Evolutionary conservation across 129 eudicot genomes (phyloP), one percentile per base, ranked within the genome.

Genomic region (Lactuca sativa): DNA sequence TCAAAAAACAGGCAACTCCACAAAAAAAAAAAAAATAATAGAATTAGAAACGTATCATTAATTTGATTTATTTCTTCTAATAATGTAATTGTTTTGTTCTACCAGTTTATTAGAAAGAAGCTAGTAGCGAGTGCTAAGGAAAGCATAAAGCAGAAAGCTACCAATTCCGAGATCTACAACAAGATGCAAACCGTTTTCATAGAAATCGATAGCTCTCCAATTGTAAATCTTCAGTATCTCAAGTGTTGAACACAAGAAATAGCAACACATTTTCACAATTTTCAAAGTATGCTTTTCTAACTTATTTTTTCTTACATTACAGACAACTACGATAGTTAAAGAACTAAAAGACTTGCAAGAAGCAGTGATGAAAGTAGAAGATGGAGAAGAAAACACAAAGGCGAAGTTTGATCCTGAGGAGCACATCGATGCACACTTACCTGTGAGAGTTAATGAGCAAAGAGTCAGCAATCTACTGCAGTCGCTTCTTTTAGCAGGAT

Each of bases 361-460:
- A 30, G 95, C 92, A 9, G 87, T 91, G 38, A 63, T 91, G 85
- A 85, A 69, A 53, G 74, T 75, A 4, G 86, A 81, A 62, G 65
- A 82, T 32, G 85, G 53, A 40, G 83, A 55, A 69, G 62, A 57
- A 82, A 51, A 65, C 64, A 67, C 30, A 4, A 68, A 41, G 6
- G 83, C 51, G 4, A 66, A 40, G 6, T 80, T 87, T 57, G 77
- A 85, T 51, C 87, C 84, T 3, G 90, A 87, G 12, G 77, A 85
- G 70, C 78, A 75, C 72, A 83, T 90, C 36, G 95, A 87, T 64
- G 85, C 73, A 30, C 80, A 81, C 59, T 77, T 90, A 81, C 97
- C 95, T 13, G 95, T 90, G 9, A 70, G 92, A 51, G 95, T 90
- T 12, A 87, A 85, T 32, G 97, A 90, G 82, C 97, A 90, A 79